Base-by-base conservation (phyloP, 768 basidiomycete genomes). In the Serendipita sp. region DNA sequence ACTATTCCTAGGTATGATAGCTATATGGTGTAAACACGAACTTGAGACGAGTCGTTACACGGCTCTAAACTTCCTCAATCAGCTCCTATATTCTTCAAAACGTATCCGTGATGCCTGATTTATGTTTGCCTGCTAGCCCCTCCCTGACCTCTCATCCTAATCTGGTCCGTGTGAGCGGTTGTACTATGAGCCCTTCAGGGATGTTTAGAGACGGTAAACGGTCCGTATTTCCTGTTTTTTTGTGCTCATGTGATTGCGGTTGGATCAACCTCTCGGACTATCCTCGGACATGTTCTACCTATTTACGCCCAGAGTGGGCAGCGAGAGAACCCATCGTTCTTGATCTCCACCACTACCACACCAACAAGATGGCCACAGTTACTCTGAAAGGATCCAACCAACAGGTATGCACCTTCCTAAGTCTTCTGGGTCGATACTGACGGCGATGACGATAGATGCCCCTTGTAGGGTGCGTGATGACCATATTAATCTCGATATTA, bases 391-490 rank as follows among this genome's bases (percentile, higher is more conserved):
- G 33, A 6, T 53, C 64, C 27, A 64, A 64, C 60, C 52, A 65
- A 44, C 65, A 66, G 64, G 64, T 58, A 31, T 5, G 37, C 36
- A 43, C 44, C 11, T 65, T 40, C 33, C 15, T 18, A 31, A 33
- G 8, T 40, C 27, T 62, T 43, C 31, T 50, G 44, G 37, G 13
- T 58, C 37, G 63, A 31, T 52, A 23, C 40, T 45, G 62, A 43
- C 45, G n/a, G 11, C 29, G 18, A 44, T 63, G 64, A 29, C 50
- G n/a, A 11, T 58, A 66, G 66, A 66, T 66, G 66, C 66, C 66
- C 10, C 48, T 66, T 13, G 45, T 65, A 13, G 66, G 66, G 66
- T 66, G 40, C n/a, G 64, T 18, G n/a, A 45, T 6, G 8, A 50
- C 5, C n/a, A n/a, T 18, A 5, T 18, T 18, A 8, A 50, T 18